Percentiles rank a stretch among this genome's conserved stretches.
These are phyloP conservation scores for Boletellus deceptivus DNA, from an alignment of 1,284 basidiomycete species.

Conservation along the genomic window DNA sequence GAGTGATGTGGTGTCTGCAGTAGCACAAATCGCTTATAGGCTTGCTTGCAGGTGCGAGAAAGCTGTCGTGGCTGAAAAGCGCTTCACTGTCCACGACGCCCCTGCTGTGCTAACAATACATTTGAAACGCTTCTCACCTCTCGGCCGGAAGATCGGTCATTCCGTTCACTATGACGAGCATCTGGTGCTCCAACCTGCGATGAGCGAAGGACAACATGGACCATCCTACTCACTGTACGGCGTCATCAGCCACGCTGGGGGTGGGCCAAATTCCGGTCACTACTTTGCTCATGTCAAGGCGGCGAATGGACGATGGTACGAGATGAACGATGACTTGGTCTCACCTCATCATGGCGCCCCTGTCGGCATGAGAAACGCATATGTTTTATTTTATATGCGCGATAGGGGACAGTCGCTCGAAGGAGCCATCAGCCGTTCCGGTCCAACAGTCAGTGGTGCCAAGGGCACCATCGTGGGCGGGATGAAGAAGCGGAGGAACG, in stretches of 20 bases:
- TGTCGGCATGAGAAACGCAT: constrained; percentile 77
- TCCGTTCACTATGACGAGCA: constrained; percentile 77
- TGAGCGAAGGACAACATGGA: constrained; percentile 78
- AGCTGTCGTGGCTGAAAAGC: constrained; percentile 83
- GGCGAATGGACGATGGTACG: constrained; percentile 75
- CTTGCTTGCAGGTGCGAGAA: constrained; percentile 73
- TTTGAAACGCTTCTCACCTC: constrained; percentile 90
- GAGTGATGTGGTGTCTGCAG: constrained; percentile 33
- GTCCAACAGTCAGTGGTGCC: constrained; percentile 10
- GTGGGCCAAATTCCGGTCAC: constrained; percentile 93
- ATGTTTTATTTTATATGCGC: constrained; percentile 90
- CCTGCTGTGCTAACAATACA: constrained; percentile 95
- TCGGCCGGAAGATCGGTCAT: constrained; percentile 84
- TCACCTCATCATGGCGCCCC: constrained; percentile 44
- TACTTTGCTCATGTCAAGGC: constrained; percentile 89
- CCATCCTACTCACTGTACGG: constrained; percentile 89
- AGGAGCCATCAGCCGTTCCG: constrained; percentile 47
- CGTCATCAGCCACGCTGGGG: constrained; percentile 91
- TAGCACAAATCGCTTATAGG: constrained; percentile 1
- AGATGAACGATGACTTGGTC: constrained; percentile 93
- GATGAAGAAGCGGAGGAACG: constrained; percentile 63
- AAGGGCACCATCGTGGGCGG: constrained; percentile 46
- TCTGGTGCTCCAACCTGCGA: constrained; percentile 76
- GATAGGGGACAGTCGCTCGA: constrained; percentile 72
- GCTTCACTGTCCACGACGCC: constrained; percentile 84